Evolutionary conservation across 2,329 filamentous ascomycete species (phyloP), one percentile per base, ranked within the genome.

Genomic region (Orbilia quercus): DNA sequence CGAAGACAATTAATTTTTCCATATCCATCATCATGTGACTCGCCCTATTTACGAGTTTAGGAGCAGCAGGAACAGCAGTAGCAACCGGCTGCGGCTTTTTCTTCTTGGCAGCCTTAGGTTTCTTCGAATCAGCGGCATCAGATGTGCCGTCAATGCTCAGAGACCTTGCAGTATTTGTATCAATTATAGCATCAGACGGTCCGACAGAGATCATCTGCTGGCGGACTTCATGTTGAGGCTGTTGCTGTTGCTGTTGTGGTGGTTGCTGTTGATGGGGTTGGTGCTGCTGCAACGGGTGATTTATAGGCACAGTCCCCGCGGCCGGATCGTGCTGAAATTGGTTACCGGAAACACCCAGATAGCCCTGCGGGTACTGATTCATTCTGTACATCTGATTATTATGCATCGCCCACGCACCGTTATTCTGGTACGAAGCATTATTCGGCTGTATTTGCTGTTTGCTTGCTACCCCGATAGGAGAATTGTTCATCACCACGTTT

Each of bases 11-110:
- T 12, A 66, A 62, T n/a, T 47, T 31, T 42, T 73, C 69, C 69
- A 73, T 73, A 62, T 73, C 69, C 60, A 73, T 60, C 47, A 62
- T 42, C 69, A 73, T 73, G 42, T 73, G 54, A 4, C n/a, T 55
- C 4, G 47, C 25, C 11, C 69, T 60, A 23, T 53, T 44, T 12
- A 73, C 48, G 20, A 44, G 54, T 31, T 73, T 73, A 12, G 69
- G 69, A 2, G 59, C 28, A 18, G 47, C 16, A 22, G 60, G 60
- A 9, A 20, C 20, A 18, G n/a, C n/a, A n/a, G 23, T 28, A 50
- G 34, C 45, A 50, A 59, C 48, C 20, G 54, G 48, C 22, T 73
- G 63, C 7, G 18, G 31, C 23, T 67, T 64, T 60, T 73, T 60
- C 31, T 57, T 73, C 22, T 40, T 51, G 1, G 31, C 16, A 18